Base-by-base conservation (phyloP, 2,329 filamentous ascomycete genomes). In the Penicillium sp. region DNA sequence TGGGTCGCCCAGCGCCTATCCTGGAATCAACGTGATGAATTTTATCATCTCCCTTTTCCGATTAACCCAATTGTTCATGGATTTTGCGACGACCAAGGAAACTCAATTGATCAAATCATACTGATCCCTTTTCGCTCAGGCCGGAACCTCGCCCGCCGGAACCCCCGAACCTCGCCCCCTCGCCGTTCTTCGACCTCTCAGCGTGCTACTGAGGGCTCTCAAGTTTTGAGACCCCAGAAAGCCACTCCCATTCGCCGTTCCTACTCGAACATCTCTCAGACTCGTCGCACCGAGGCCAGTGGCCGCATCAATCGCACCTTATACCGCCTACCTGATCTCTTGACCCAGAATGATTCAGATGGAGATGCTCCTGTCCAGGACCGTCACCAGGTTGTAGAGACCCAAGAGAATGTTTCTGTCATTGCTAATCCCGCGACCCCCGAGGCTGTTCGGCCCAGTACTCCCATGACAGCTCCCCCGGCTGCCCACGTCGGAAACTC, bases 281-380 rank as follows among this genome's bases (percentile, higher is more conserved):
- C 67, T 11, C 68, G 68, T 28, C 54, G 57, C 16, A 58, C 56
- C 3, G 67, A 71, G 50, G 58, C 56, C 22, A 55, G 64, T 44
- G 71, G 69, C 11, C 62, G 64, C 5, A 66, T 72, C 25, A 58
- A 69, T 18, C 63, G 57, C n/a, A 71, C 71, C 4, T 51, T 71
- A 10, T 70, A 67, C 39, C 68, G 67, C 14, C 51, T 71, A 27
- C 64, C 69, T 14, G 51, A 69, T 35, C 54, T 68, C 7, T 51
- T 72, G n/a, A 62, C 63, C 16, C 65, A 71, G 51, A 61, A 60
- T 22, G 63, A 66, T 43, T 43, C 31, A 42, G 36, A 18, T 20
- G 39, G 53, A 40, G 44, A 28, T 40, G 38, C 25, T 44, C 22
- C 24, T 13, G 20, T 24, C 10, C 10, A 25, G 14, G 42, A 31